These are phyloP conservation scores for Aspergillus baeticus DNA, from an alignment of 495 filamentous ascomycete genomes.

Conservation along the genomic window DNA sequence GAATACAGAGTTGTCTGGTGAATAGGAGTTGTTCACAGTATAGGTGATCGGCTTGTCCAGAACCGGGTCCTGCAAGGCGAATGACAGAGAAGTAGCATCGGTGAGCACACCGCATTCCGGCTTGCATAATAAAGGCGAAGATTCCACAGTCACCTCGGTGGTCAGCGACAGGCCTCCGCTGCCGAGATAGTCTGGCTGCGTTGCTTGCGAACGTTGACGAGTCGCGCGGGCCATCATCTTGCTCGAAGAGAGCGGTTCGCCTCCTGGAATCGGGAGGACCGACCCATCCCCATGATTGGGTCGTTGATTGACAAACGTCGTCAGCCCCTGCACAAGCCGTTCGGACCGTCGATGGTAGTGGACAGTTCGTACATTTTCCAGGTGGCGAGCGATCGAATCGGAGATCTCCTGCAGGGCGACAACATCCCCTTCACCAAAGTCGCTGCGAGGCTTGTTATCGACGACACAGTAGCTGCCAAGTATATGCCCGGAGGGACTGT, in stretches of 20 bases:
- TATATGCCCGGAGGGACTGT: slow-evolving; percentile 56
- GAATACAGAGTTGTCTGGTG: not conserved
- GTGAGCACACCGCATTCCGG: not conserved
- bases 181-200: not conserved
- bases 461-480: slow-evolving; percentile 64
- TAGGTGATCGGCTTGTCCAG: not conserved
- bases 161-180: not conserved
- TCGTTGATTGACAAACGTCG: slow-evolving; percentile 30
- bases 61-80: not conserved
- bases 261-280: not conserved
- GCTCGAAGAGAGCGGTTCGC: not conserved
- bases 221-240: not conserved
- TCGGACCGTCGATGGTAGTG: slow-evolving; percentile 30
- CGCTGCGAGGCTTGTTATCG: slow-evolving; percentile 48
- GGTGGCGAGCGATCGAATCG: slow-evolving; percentile 28
- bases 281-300: slow-evolving; percentile 1
- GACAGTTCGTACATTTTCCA: slow-evolving; percentile 31
- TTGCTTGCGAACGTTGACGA: no score
- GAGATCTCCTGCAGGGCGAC: slow-evolving; percentile 31
- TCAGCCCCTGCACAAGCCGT: slow-evolving; percentile 29
- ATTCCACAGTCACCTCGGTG: not conserved
- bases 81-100: not conserved
- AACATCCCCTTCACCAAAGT: slow-evolving; percentile 29
- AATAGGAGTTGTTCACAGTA: not conserved
- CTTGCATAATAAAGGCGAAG: not conserved